Evolutionary conservation across 1,139 yeast species (phyloP).

Genomic region (Taiozyma sp.): DNA sequence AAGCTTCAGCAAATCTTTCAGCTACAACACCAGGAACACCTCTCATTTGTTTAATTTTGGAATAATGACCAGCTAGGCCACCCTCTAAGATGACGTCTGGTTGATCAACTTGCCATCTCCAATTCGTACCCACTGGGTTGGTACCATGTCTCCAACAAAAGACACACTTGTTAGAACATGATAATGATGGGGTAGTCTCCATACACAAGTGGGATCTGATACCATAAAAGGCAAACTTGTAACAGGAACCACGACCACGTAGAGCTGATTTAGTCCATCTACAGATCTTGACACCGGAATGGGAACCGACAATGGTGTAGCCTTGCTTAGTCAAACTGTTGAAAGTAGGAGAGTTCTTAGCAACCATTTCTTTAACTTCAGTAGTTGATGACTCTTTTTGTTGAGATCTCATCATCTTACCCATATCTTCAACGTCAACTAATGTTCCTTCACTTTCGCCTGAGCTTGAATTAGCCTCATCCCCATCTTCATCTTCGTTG

Average conservation of each 20-base stretch:
- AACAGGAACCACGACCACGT: constrained; percentile 92
- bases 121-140: constrained; percentile 91
- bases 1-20: constrained; percentile 87
- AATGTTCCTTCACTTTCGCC: constrained; percentile 30
- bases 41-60: constrained; percentile 88
- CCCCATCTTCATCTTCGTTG: constrained; percentile 37
- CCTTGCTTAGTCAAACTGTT: constrained; percentile 90
- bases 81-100: constrained; percentile 83
- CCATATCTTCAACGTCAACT: constrained; percentile 86
- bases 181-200: constrained; percentile 93
- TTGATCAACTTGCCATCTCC: constrained; percentile 95
- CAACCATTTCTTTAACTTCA: constrained; percentile 78
- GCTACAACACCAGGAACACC: constrained; percentile 94
- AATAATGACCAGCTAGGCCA: constrained; percentile 83
- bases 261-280: constrained; percentile 95
- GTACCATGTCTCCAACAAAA: constrained; percentile 99
- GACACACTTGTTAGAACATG: constrained; percentile 93
- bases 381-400: constrained; percentile 11
- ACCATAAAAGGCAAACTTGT: constrained; percentile 88
- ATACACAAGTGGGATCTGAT: constrained; percentile 86
- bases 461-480: constrained; percentile 32
- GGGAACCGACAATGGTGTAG: constrained; percentile 88
- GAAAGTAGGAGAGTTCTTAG: constrained; percentile 83
- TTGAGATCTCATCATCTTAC: constrained; percentile 39
- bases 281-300: constrained; percentile 92